Evolutionary conservation across 768 basidiomycete genomes (phyloP), one percentile per base, ranked within the genome.

Genomic region (Kwoniella bestiolae): DNA sequence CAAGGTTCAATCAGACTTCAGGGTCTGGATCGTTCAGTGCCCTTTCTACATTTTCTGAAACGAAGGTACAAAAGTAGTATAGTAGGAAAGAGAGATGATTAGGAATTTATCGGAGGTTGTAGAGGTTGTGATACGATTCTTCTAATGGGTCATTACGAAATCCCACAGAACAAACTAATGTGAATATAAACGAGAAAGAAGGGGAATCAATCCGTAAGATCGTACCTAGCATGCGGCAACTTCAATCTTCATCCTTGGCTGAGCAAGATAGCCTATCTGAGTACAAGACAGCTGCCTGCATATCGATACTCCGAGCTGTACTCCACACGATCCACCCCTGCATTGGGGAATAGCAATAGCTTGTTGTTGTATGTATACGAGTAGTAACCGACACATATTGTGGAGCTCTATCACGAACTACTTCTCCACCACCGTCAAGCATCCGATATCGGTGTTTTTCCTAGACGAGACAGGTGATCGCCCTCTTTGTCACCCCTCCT

Each of bases 371-470:
- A n/a, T n/a, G n/a, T n/a, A 41, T 41, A 18, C 5, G 18, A 9
- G 38, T 11, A 41, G 38, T 14, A 41, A 18, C 38, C 38, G 38
- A 41, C 25, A 49, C 3, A n/a, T 7, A 47, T 14, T 47, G 46
- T 21, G 25, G 25, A 47, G 46, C 25, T 47, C 46, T 47, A 41
- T 18, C 25, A 25, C 23, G 25, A 18, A 23, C n/a, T 9, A 14
- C n/a, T 9, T 47, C 9, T 47, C 11, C 25, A 25, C 45, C n/a
- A 47, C 25, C 11, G 46, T 47, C 18, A 9, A 23, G 11, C n/a
- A 47, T 51, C 50, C 50, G 50, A 51, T 51, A 51, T 51, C 50
- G 50, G 50, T 26, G 50, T 25, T 25, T 51, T 26, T 5, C n/a
- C n/a, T n/a, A n/a, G 28, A 29, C 26, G 8, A 7, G 2, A 51